Evolutionary conservation across 331 rosid species (phyloP).

Genomic region (Cydonia oblonga): DNA sequence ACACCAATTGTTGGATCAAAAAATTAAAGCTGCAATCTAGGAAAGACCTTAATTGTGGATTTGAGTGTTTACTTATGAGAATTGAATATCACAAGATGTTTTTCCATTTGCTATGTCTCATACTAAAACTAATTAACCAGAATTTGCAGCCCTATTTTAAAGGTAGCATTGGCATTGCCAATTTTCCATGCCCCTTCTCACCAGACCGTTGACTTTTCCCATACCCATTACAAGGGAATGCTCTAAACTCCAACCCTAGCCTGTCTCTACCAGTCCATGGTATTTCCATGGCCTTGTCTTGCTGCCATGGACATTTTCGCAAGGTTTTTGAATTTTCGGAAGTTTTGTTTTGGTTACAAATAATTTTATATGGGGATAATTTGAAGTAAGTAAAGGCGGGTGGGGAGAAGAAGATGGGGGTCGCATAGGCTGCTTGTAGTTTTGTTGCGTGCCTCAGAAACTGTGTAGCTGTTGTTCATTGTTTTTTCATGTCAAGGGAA

Average conservation of each 20-base stretch:
- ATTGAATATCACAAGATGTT: neutral
- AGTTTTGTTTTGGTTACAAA: neutral
- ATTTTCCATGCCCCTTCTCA: neutral
- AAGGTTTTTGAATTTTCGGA: neutral
- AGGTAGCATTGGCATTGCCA: neutral
- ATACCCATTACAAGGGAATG: neutral
- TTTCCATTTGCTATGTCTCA: neutral
- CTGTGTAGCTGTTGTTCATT: neutral
- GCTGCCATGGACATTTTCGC: neutral
- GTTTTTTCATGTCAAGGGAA: slow-evolving; percentile 2
- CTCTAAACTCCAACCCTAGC: neutral
- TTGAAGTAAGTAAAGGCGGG: neutral
- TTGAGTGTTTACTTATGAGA: neutral
- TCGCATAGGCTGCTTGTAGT: neutral
- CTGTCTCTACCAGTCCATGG: neutral
- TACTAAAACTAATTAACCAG: neutral
- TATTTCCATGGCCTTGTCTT: neutral
- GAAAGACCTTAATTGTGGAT: neutral
- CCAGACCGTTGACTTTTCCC: neutral
- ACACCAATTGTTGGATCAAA: neutral
- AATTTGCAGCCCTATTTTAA: neutral
- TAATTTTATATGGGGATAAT: neutral
- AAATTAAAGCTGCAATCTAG: neutral
- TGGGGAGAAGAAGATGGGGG: neutral
- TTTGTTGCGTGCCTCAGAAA: neutral